A percentile compares a stretch with the other conserved stretches of the same genome.
Evolutionary conservation across 1,284 basidiomycete genomes (phyloP).

Genomic region (Puccinia triticina): DNA sequence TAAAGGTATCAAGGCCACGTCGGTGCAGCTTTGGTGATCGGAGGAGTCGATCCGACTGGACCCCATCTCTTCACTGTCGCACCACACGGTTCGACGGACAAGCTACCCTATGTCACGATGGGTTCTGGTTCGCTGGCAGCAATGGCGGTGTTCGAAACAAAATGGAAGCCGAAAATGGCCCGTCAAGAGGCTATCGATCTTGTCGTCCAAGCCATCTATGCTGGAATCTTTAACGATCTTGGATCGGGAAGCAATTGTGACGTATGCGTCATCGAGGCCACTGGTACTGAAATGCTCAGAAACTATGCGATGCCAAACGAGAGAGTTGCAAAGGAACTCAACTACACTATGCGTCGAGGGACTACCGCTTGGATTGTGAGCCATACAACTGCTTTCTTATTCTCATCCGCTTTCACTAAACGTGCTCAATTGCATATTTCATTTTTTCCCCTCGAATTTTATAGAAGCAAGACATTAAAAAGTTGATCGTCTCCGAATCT

Average conservation of each 20-base stretch:
- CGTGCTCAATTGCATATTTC: background rate
- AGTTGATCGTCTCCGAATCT: conserved; percentile 46
- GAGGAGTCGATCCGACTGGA: conserved; percentile 89
- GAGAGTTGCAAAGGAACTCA: conserved; percentile 74
- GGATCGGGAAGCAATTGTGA: conserved; percentile 98
- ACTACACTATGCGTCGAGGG: conserved; percentile 80
- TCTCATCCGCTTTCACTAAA: background rate
- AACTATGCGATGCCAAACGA: conserved; percentile 75
- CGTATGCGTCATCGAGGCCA: conserved; percentile 79
- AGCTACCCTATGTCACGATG: conserved; percentile 99
- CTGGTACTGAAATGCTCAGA: conserved; percentile 79
- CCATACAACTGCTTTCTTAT: background rate
- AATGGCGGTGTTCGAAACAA: conserved; percentile 94
- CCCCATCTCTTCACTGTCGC: conserved; percentile 94
- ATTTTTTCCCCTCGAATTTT: background rate
- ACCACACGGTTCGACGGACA: conserved; percentile 97
- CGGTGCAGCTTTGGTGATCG: conserved; percentile 94
- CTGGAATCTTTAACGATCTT: conserved; percentile 99
- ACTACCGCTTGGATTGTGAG: conserved; percentile 69
- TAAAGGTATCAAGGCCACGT: conserved; percentile 86
- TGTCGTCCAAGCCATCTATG: conserved; percentile 83
- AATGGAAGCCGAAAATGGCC: conserved; percentile 81
- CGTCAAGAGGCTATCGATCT: conserved; percentile 79
- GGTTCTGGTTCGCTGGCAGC: conserved; percentile 93
- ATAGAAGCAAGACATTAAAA: conserved; percentile 50